Conservation (phyloP, 1,284 basidiomycete species). For the Microbotryum intermedium region DNA sequence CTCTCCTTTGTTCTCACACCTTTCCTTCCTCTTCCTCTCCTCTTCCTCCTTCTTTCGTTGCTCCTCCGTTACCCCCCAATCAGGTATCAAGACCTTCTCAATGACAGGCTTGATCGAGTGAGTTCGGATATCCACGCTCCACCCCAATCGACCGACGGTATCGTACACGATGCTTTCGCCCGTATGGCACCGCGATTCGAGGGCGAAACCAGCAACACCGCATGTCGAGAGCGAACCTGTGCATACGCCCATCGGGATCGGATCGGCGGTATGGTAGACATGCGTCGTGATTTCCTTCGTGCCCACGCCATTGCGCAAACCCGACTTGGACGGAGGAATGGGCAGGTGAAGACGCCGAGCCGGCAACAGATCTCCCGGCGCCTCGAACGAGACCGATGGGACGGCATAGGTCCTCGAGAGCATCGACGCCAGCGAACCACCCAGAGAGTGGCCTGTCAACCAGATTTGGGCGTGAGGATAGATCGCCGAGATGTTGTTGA, state of each 20-base stretch:
- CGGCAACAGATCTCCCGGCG: slow-evolving; percentile 83
- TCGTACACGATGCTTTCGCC: slow-evolving; percentile 82
- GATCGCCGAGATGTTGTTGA: slow-evolving; percentile 86
- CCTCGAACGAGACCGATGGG: slow-evolving; percentile 81
- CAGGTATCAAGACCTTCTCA: slow-evolving; percentile 58
- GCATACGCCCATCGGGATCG: slow-evolving; percentile 36
- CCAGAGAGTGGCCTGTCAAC: slow-evolving; percentile 85
- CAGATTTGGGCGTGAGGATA: slow-evolving; percentile 90
- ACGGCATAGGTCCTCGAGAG: slow-evolving; percentile 86
- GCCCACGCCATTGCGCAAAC: neutral
- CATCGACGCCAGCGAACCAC: slow-evolving; percentile 76
- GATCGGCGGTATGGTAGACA: slow-evolving; percentile 50
- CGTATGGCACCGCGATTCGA: slow-evolving; percentile 56
- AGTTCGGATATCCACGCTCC: slow-evolving; percentile 67
- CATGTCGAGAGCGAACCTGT: slow-evolving; percentile 26
- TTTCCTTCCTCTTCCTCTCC: neutral
- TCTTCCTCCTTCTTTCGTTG: neutral
- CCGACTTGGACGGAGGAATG: slow-evolving; percentile 41
- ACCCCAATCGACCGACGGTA: slow-evolving; percentile 70
- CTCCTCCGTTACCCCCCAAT: slow-evolving; percentile 53
- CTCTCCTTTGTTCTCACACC: neutral
- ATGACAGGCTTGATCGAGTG: slow-evolving; percentile 72
- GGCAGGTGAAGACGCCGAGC: slow-evolving; percentile 81
- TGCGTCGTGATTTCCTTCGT: slow-evolving; percentile 40
- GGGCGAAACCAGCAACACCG: slow-evolving; percentile 35